Percentiles rank a stretch among this genome's conserved stretches.
Conservation (phyloP, 371 early-diverging fungal genomes). For the Mortierella sp. region DNA sequence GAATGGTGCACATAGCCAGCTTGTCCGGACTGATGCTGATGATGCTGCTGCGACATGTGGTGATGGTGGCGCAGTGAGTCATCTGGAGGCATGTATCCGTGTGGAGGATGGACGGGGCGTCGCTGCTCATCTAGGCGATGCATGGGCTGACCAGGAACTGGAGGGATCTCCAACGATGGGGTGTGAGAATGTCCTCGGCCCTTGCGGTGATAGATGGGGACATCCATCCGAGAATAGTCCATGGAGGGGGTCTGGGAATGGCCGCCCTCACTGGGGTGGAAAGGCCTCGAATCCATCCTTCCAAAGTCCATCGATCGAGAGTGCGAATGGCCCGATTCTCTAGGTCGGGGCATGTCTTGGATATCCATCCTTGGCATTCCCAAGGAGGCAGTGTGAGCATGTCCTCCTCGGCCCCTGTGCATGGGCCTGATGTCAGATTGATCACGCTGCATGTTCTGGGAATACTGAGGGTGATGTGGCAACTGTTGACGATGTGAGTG, state of each 20-base stretch:
- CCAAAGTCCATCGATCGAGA: slow-evolving; percentile 30
- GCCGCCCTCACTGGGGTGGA: slow-evolving; percentile 13
- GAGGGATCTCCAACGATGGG: slow-evolving; percentile 52
- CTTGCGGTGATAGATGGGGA: slow-evolving; percentile 36
- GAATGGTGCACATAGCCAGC: no score
- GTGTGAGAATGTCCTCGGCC: slow-evolving; percentile 51
- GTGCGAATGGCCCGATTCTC: slow-evolving; percentile 25
- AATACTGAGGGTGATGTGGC: background rate
- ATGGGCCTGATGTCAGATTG: slow-evolving; percentile 13
- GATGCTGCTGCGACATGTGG: no score
- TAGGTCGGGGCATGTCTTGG: slow-evolving; percentile 12
- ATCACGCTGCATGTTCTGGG: no score
- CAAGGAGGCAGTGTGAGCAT: slow-evolving; percentile 24
- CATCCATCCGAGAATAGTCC: slow-evolving; percentile 37
- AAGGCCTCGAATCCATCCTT: slow-evolving; percentile 6
- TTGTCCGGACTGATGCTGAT: no score
- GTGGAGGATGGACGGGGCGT: no score
- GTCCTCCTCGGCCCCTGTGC: slow-evolving; percentile 27
- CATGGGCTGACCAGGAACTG: slow-evolving; percentile 38
- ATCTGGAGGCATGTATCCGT: no score
- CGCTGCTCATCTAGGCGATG: slow-evolving; percentile 40
- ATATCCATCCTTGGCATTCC: slow-evolving; percentile 34
- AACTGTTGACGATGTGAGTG: no score
- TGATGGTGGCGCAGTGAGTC: no score
- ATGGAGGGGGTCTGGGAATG: slow-evolving; percentile 45